Evolutionary conservation across 2,329 filamentous ascomycete genomes (phyloP), one percentile per base, ranked within the genome.

Genomic region (Domatiomyces globalis): DNA sequence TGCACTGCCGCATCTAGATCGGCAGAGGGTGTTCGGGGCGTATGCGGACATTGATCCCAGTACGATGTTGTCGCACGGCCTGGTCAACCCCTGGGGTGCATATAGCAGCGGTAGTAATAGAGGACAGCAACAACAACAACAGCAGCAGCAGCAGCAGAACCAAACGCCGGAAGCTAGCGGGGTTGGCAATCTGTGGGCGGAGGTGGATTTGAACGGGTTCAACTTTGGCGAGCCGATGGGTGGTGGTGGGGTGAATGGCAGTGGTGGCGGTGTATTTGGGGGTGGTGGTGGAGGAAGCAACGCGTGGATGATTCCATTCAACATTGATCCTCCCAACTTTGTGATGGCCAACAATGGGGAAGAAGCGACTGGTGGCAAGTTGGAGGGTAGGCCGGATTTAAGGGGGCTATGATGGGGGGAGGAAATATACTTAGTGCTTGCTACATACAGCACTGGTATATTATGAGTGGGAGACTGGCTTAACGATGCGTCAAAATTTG

Each of bases 301-400:
- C 49, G 86, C 85, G 4, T 96, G 89, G 86, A 94, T 94, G 66
- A 81, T 94, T 72, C 87, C 89, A 1, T 94, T 95, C 68, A 94
- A 94, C 63, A 80, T 94, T 68, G 85, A 92, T 53, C 85, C 87
- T 18, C 81, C 85, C 0, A 78, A 80, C 36, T 58, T 59, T 39
- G 54, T 56, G 8, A 45, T 27, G 18, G 4, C 43, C 9, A n/a
- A n/a, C 4, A 29, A 10, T 27, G 55, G 52, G 17, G 39, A 54
- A 51, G 55, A 55, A 44, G 48, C 52, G 49, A 55, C 54, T 43
- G 58, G 53, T 12, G 54, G 53, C 22, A 52, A 50, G 43, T 45
- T 58, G 44, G 56, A 56, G 29, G 57, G 57, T 8, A 56, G 58
- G 3, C 22, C 22, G 22, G 22, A 25, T 25, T 25, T 25, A 6